Evolutionary conservation across 2,329 filamentous ascomycete genomes (phyloP).

Genomic region (Amauroascus verrucosus): DNA sequence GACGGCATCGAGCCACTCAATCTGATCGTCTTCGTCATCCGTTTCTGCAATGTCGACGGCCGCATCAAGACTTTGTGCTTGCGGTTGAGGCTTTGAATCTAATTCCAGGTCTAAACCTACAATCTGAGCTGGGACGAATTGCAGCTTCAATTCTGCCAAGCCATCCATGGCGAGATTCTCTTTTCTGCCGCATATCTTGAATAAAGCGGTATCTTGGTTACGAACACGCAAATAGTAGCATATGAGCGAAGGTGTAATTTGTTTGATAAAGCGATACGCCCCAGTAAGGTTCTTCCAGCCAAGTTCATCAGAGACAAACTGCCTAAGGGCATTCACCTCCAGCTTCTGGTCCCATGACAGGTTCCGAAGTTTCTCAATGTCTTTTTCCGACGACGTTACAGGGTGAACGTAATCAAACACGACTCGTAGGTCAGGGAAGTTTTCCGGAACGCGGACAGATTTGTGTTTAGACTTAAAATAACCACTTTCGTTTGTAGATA

Average conservation of each 20-base stretch:
- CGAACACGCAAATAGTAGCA: slow-evolving; percentile 43
- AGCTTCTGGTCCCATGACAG: slow-evolving; percentile 55
- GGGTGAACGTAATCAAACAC: slow-evolving; percentile 83
- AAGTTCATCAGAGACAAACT: slow-evolving; percentile 68
- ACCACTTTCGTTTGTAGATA: slow-evolving; percentile 72
- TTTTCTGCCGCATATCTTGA: slow-evolving; percentile 54
- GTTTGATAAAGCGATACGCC: slow-evolving; percentile 73
- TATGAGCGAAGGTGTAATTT: slow-evolving; percentile 69
- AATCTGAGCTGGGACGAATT: slow-evolving; percentile 64
- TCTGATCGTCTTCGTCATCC: slow-evolving; percentile 19
- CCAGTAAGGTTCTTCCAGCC: slow-evolving; percentile 73
- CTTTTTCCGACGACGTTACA: slow-evolving; percentile 56
- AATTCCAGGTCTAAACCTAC: slow-evolving; percentile 65
- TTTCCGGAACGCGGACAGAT: slow-evolving; percentile 61
- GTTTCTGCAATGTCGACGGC: slow-evolving; percentile 25
- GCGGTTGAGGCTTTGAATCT: slow-evolving; percentile 37
- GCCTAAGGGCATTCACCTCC: slow-evolving; percentile 56
- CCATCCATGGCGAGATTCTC: slow-evolving; percentile 64
- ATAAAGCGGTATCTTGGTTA: slow-evolving; percentile 31
- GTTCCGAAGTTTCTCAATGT: slow-evolving; percentile 46
- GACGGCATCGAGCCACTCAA: slow-evolving; percentile 19
- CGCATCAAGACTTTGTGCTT: neutral
- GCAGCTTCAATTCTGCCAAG: slow-evolving; percentile 65
- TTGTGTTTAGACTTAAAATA: slow-evolving; percentile 70
- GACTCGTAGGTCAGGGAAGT: slow-evolving; percentile 70